phyloP scores from a whole-genome alignment of 176 grass and related monocot species.

The Musa schizocarpa region DNA sequence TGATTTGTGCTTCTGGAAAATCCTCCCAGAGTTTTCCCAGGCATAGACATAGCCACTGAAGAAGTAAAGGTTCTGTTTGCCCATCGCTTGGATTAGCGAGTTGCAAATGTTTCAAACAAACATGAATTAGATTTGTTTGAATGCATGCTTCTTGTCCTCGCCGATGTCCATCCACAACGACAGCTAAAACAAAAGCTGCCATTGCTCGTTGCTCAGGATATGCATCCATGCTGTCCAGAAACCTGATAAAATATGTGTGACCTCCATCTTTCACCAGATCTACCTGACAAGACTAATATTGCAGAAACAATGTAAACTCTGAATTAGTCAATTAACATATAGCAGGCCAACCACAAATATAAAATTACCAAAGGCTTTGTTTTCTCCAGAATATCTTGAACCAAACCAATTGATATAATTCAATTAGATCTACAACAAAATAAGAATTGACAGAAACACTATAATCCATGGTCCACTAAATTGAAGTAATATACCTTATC shows the following conservation, averaged over 20 bases:
- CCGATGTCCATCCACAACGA: conserved; percentile 83
- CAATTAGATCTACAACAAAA: too few relatives aligned
- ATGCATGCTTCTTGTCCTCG: conserved; percentile 86
- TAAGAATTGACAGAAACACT: too few relatives aligned
- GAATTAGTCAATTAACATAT: not conserved
- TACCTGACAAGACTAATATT: conserved; percentile 83
- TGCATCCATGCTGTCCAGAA: conserved; percentile 88
- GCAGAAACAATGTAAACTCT: conserved; percentile 14
- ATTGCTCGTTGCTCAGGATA: conserved; percentile 93
- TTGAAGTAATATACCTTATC: conserved; percentile 52
- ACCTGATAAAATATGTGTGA: conserved; percentile 85
- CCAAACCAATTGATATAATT: too few relatives aligned
- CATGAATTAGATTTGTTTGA: conserved; percentile 56
- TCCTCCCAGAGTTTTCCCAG: conserved; percentile 98
- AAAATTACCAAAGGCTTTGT: not conserved
- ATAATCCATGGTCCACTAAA: too few relatives aligned
- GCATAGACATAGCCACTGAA: conserved; percentile 98
- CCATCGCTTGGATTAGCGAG: conserved; percentile 46
- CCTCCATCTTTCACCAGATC: conserved; percentile 98
- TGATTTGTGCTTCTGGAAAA: conserved; percentile 68
- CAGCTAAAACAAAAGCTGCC: conserved; percentile 93
- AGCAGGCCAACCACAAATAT: not conserved
- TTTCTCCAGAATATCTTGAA: too few relatives aligned
- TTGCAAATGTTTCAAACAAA: conserved; percentile 80
- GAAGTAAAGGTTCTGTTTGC: conserved; percentile 74